Evolutionary conservation across 1,284 basidiomycete species (phyloP), one percentile per base, ranked within the genome.

Genomic region (Peniophora sp.): DNA sequence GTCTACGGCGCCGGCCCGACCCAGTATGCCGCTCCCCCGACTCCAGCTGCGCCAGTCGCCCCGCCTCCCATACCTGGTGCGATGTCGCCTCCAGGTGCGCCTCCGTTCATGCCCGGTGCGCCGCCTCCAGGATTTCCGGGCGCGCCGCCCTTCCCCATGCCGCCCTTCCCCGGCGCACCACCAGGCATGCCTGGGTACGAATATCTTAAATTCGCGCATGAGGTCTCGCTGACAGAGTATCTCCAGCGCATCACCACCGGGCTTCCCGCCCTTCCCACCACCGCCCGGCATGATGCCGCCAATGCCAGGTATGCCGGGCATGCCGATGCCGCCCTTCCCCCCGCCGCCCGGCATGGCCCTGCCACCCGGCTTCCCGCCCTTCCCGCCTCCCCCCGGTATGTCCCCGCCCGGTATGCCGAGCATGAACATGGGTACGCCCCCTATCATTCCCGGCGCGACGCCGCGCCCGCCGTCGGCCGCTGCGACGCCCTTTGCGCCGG

Each of bases 1-100:
- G 83, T 88, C 0, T 88, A 83, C 59, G 79, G 79, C 43, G 85
- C 83, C 12, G 79, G 81, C 3, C 79, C 85, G 0, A 80, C 84
- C 55, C 73, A 83, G 1, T 87, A 88, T 57, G 68, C 72, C 43
- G 71, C 74, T 2, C 78, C 82, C 3, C 73, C 81, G n/a, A 62
- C 75, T 36, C 67, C 75, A 44, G 57, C 63, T 12, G 48, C 55
- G 15, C 54, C 60, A 9, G 52, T 57, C 43, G 63, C 64, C 18
- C 61, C 64, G 9, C 56, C 62, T 14, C 59, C 58, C 1, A 60
- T 63, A 51, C 61, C 64, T 15, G 60, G 66, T 17, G 66, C 66
- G 55, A 59, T 68, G 45, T n/a, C 37, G 15, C 63, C 64, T 32
- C 62, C 63, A 58, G 64, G 66, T 62, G 60, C 65, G 48, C 67